Evolutionary conservation across 2,329 filamentous ascomycete genomes (phyloP), one percentile per base, ranked within the genome.

Genomic region (Aspergillus eucalypticola): DNA sequence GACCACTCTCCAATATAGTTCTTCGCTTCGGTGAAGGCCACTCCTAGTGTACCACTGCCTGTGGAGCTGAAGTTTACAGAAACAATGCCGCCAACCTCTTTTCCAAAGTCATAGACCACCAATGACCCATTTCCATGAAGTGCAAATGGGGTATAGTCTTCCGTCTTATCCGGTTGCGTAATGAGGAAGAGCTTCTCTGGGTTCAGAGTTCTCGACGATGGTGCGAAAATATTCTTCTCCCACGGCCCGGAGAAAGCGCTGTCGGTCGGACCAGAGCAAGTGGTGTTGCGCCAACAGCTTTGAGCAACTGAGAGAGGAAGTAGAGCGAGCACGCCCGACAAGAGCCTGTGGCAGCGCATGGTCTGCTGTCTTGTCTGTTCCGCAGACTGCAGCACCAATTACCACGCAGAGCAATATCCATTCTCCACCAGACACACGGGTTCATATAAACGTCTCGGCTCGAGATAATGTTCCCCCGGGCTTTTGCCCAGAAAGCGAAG

Each of bases 61-160:
- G 75, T 76, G 4, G 78, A 72, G 3, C 73, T 75, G 65, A 84
- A 87, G 8, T 77, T 71, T n/a, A 87, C 65, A 3, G 78, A 80
- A 5, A 83, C 73, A 58, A 86, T 80, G 5, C 85, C 85, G 39
- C 84, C 84, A 5, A 87, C 83, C 67, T 86, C 83, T 23, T 79
- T 75, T 3, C 84, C 84, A 67, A 87, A 87, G 69, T 87, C 85
- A 59, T 85, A 84, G 1, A 86, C 80, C 2, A 84, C 69, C n/a
- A 78, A 75, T 3, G 82, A 83, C 10, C 81, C 82, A 66, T 86
- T 84, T 10, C 78, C 76, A 8, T 65, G 63, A 5, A 83, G 68
- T 1, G 64, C 67, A 2, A 58, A 63, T 17, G 69, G 67, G 29
- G 5, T 69, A 70, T 67, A 75, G 10, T 66, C 54, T n/a, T 63